Evolutionary conservation across 148 eudicot species (phyloP).

Genomic region (Diospyros kaki): DNA sequence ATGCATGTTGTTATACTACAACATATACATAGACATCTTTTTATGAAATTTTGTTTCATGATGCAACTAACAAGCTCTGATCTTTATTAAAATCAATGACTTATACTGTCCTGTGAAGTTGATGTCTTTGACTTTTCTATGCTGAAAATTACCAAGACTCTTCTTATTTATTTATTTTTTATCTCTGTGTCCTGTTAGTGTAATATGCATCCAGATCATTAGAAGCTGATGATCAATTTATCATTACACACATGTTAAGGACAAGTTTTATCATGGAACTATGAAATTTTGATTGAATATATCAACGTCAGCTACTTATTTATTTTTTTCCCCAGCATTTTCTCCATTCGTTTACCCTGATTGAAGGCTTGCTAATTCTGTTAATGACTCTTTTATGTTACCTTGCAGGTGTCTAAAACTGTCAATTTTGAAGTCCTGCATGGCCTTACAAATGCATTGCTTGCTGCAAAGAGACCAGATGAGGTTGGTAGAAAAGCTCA

Average conservation of each 20-base stretch:
- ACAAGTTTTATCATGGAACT: not conserved
- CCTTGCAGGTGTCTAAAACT: conserved; percentile 51
- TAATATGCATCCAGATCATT: not conserved
- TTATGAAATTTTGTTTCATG: not conserved
- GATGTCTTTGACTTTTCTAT: not conserved
- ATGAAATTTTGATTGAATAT: not conserved
- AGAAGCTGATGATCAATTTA: not conserved
- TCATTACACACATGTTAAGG: not conserved
- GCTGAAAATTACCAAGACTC: not conserved
- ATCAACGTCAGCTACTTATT: not conserved
- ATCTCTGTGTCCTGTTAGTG: not conserved
- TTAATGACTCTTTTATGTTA: conserved; percentile 13
- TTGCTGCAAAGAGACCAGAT: conserved; percentile 81
- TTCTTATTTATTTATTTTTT: not conserved
- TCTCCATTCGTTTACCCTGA: not conserved
- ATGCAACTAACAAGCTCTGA: not conserved
- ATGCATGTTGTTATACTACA: not conserved
- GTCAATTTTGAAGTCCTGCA: conserved; percentile 72
- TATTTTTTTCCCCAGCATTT: not conserved
- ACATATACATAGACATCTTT: not conserved
- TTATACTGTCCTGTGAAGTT: not conserved
- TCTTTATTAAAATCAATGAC: not conserved
- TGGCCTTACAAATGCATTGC: conserved; percentile 91
- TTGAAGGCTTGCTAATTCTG: conserved; percentile 1
- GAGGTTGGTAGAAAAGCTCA: conserved; percentile 48